Conservation (phyloP, 2,329 filamentous ascomycete genomes). For the Pseudocercospora eumusae region DNA sequence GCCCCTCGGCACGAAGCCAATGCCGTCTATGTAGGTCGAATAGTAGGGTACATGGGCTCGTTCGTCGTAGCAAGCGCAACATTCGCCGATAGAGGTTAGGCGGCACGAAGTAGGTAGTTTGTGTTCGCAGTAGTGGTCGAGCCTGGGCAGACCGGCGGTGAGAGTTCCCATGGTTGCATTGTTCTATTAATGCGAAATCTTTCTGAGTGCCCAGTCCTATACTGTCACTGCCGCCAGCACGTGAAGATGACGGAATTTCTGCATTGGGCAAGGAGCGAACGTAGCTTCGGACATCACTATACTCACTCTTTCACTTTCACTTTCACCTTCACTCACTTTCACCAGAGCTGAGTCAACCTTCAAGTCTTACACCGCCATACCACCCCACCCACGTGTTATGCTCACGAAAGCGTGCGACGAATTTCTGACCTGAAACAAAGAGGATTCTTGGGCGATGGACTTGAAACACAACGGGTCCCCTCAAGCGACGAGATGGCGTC, state of each 20-base stretch:
- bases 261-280: no score
- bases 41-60: conserved; percentile 47
- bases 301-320: no score
- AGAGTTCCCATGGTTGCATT: conserved; percentile 35
- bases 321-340: no score
- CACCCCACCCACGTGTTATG: not conserved
- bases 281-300: no score
- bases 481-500: not conserved
- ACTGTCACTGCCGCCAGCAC: not conserved
- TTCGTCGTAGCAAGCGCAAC: conserved; percentile 40
- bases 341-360: no score
- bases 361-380: not conserved
- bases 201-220: not conserved
- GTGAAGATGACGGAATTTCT: not conserved
- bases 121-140: conserved; percentile 37
- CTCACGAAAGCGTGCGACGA: not conserved
- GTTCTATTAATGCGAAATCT: no score
- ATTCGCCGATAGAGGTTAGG: conserved; percentile 35
- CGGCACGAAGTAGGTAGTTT: conserved; percentile 39
- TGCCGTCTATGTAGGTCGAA: conserved; percentile 52
- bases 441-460: not conserved
- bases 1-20: conserved; percentile 53
- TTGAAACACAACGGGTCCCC: not conserved
- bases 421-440: not conserved
- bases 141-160: conserved; percentile 33